Base-by-base conservation (phyloP, 768 basidiomycete species). In the Leccinum uliginosum region DNA sequence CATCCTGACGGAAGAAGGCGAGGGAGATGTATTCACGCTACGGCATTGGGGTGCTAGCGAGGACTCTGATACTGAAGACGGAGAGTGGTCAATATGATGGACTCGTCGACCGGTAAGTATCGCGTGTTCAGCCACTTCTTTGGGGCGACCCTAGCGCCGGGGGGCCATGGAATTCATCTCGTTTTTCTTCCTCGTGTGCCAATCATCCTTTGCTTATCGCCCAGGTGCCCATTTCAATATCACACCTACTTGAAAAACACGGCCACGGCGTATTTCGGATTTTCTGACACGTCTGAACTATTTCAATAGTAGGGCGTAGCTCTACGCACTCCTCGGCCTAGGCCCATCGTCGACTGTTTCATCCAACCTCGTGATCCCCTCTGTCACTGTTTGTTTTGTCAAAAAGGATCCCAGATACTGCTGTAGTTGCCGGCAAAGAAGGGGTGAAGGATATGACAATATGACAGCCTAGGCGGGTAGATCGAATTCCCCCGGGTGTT, bases 1-100 rank as follows among this genome's bases (percentile, higher is more conserved):
- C 62, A 82, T 89, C 24, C 56, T 88, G 44, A 76, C 80, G 44
- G 73, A 77, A 58, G 86, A 89, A 71, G 82, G 83, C 0, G 67
- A 74, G 24, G 71, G 70, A 1, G 85, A 89, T 65, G 75, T 86
- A 17, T 89, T 87, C 65, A 59, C 60, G 19, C 53, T 71, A 21
- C 74, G 83, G 51, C 73, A 59, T 46, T 81, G 77, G 75, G 65
- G 63, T 56, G 75, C 65, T 23, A 54, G 51, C 51, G 69, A 68
- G 60, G 64, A 66, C 46, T 66, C 66, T 44, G 64, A 60, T 55
- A 17, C 32, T 38, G 67, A 71, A 54, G 61, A 62, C 27, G 66
- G 67, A 51, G 45, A 50, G 55, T 59, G 64, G 60, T 64, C 43
- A 54, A 64, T 51, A 59, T 69, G 57, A 63, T 56, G 67, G 61